Base-by-base conservation (phyloP, 257 asterid genomes). In the Penstemon davidsonii region DNA sequence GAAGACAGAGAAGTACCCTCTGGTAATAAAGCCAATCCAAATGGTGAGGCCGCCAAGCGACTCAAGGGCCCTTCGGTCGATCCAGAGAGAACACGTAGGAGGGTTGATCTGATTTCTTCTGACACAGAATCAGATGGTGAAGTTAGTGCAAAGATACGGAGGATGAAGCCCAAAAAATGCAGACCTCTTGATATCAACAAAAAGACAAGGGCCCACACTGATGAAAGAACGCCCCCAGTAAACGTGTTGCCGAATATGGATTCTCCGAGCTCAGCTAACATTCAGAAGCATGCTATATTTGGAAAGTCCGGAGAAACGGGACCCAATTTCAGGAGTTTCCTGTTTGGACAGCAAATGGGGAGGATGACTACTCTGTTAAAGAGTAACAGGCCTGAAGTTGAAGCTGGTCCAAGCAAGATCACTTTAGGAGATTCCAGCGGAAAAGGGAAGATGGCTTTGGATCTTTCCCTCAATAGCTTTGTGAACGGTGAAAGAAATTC, bases 391-490 rank as follows among this genome's bases (percentile, higher is more conserved):
- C 73, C 85, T 42, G 83, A 76, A 71, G 71, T 66, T 75, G 85
- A 77, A 67, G 68, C 44, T 62, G 64, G 42, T 70, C 64, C 77
- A 0, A 55, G 74, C 15, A 74, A 76, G 61, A 77, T 46, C 74
- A 62, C 52, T 37, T 13, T 18, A 7, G 81, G 75, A 65, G 84
- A 83, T 78, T 51, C 65, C 72, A 67, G 66, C n/a, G 40, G 42
- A 44, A 54, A 72, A 72, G 78, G 58, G 57, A 77, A 79, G 39
- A 80, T 66, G 56, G 81, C 78, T 11, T 66, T 82, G 77, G 93
- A 85, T 75, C 87, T 87, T 66, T 83, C 97, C 11, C 77, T 86
- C 60, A 68, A 75, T 76, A 84, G 83, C 81, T 84, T 55, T 68
- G 50, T 54, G 38, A 69, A 67, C 49, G 41, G 62, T 25, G 87